Base-by-base conservation (phyloP, 257 asterid species). In the Solanum dulcamara region DNA sequence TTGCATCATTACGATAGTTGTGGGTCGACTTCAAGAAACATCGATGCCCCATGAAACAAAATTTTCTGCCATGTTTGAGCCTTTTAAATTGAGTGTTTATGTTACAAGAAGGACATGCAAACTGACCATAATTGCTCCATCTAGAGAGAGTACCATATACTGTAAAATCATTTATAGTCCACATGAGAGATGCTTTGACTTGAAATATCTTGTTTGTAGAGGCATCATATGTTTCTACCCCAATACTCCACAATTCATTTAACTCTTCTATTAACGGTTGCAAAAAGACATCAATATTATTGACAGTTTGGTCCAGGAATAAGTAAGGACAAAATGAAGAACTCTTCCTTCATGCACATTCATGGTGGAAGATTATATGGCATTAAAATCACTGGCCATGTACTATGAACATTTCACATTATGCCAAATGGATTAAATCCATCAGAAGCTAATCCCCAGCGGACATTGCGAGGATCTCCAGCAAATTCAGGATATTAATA, bases 111-210 rank as follows among this genome's bases (percentile, higher is more conserved):
- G 86, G 88, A 24, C 84, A 82, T 17, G 84, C 42, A n/a, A 70
- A 26, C 32, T 15, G 26, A 1, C 84, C 86, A 13, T 40, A 20
- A 0, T 84, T 86, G 24, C 86, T 7, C 1, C 44, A 40, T 40
- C 44, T 10, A 40, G 44, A 40, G 10, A 40, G 44, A 40, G 10
- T 40, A 14, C 18, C 86, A 38, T 86, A 86, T 15, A 40, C 81
- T 1, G 68, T 70, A 72, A 86, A 86, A 42, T 86, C 86, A 26
- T 59, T 86, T 1, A 71, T 86, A 0, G 53, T 86, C 75, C 85
- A 68, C 24, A 81, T 22, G n/a, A 81, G 44, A 40, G 44, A 24
- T 3, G 77, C 85, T 10, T 51, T 7, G 40, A 81, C 7, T 14
- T 35, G 12, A 51, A 80, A 81, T 18, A 22, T 51, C 44, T 35